phyloP scores from a whole-genome alignment of 2,329 filamentous ascomycete genomes.

The Graphilbum sp. region DNA sequence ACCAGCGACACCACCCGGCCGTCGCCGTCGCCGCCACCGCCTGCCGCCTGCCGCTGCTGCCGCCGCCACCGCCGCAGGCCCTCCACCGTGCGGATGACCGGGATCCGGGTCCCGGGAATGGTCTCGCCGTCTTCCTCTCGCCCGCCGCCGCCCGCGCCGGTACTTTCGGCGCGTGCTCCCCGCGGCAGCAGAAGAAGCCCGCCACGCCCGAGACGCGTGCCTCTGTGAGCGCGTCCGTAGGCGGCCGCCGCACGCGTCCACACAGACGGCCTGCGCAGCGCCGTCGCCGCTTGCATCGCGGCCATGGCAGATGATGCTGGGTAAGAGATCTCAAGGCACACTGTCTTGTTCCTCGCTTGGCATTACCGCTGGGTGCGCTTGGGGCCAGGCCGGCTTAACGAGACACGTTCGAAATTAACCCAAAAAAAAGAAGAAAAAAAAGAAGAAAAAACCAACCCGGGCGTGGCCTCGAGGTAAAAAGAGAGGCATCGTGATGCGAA shows the following conservation, averaged over 20 bases:
- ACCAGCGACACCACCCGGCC: constrained; percentile 44
- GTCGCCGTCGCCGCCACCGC: constrained; percentile 54
- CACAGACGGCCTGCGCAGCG: no score
- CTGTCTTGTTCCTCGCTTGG: no score
- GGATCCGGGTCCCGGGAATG: constrained; percentile 42
- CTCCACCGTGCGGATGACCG: constrained; percentile 59
- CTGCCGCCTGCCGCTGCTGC: constrained; percentile 35
- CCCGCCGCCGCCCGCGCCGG: constrained; percentile 23
- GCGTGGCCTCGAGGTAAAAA: background rate
- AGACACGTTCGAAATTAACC: no score
- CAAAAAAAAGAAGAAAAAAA: background rate
- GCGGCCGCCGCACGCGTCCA: no score
- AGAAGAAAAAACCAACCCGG: background rate
- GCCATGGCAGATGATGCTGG: no score
- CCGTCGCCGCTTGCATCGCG: no score
- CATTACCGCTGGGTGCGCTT: no score
- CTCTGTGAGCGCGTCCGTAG: no score
- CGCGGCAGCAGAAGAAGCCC: no score
- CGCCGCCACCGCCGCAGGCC: constrained; percentile 54
- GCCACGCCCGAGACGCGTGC: no score
- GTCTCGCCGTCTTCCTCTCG: constrained; percentile 20
- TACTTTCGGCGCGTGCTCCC: constrained; percentile 13
- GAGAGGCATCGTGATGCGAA: constrained; percentile 4
- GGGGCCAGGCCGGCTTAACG: no score
- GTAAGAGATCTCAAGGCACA: no score